Conservation (phyloP, 139 green algal genomes). For the Dunaliella primolecta region DNA sequence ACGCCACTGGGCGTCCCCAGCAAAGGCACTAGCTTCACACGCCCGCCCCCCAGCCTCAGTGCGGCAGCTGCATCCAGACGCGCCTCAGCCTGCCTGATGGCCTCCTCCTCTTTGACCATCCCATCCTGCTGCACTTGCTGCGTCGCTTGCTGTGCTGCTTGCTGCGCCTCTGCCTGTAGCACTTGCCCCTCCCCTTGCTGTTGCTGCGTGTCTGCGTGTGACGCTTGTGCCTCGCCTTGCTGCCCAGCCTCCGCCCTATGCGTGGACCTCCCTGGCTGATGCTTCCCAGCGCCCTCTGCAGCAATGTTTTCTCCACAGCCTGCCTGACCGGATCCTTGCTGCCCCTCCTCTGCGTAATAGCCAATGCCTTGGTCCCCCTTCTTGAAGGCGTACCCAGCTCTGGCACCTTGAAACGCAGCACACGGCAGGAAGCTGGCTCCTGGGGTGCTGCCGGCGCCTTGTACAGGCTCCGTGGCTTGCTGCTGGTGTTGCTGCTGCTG, state of each 20-base stretch:
- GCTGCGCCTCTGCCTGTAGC: slow-evolving; percentile 13
- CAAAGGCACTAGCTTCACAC: slow-evolving; percentile 18
- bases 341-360: slow-evolving; percentile 1
- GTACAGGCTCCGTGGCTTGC: no score
- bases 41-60: background rate
- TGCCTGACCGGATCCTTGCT: background rate
- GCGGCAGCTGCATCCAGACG: slow-evolving; percentile 16
- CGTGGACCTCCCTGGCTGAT: background rate
- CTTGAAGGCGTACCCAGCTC: slow-evolving; percentile 8
- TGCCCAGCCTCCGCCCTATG: background rate
- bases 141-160: slow-evolving; percentile 1
- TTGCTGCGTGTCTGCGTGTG: background rate
- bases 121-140: background rate
- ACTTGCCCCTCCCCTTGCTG: background rate
- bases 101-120: background rate
- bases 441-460: background rate
- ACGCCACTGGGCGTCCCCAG: slow-evolving; percentile 27
- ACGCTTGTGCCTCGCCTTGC: background rate
- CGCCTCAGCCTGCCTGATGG: slow-evolving; percentile 16
- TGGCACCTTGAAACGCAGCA: slow-evolving; percentile 6
- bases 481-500: background rate
- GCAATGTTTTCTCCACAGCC: background rate
- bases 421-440: background rate
- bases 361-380: slow-evolving; percentile 1
- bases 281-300: no score